Evolutionary conservation across 805 yeast species (phyloP).

Genomic region (Ogataea paradorogensis): DNA sequence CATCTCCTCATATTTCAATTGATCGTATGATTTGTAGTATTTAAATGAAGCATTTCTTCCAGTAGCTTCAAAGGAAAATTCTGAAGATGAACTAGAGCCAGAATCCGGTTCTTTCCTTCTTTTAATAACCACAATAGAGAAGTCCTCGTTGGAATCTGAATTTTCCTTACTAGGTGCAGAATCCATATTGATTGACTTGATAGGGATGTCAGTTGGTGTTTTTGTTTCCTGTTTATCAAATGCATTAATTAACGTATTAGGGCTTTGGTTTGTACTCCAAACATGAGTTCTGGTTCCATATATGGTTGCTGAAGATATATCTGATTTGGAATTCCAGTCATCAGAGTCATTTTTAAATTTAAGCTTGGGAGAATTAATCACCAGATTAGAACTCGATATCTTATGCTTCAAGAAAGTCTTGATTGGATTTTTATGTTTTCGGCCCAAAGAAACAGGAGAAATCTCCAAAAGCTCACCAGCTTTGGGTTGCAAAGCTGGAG

Average conservation of each 20-base stretch:
- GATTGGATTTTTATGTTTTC: conserved; percentile 24
- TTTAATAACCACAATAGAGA: conserved; percentile 24
- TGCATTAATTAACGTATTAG: conserved; percentile 16
- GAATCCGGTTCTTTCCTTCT: conserved; percentile 6
- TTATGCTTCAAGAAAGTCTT: conserved; percentile 28
- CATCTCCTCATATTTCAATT: conserved; percentile 27
- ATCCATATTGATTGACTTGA: neutral
- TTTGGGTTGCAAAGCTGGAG: conserved; percentile 8
- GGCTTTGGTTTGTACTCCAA: conserved; percentile 27
- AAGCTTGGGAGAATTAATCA: neutral
- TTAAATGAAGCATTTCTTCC: conserved; percentile 37
- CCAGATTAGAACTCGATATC: conserved; percentile 12
- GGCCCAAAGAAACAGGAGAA: conserved; percentile 20
- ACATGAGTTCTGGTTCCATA: conserved; percentile 32
- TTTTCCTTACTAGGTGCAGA: conserved; percentile 1
- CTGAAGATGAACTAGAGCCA: conserved; percentile 24
- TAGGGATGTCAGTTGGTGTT: neutral
- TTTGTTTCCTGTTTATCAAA: conserved; percentile 1
- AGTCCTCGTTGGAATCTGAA: conserved; percentile 21
- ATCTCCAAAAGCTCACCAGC: conserved; percentile 8
- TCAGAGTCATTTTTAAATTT: too few species aligned
- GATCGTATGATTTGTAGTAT: conserved; percentile 36
- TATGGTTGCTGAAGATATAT: conserved; percentile 22
- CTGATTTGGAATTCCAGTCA: conserved; percentile 7
- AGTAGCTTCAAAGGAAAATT: conserved; percentile 35